Base-by-base conservation (phyloP, 2,329 filamentous ascomycete genomes). In the Davidsoniella australis region DNA sequence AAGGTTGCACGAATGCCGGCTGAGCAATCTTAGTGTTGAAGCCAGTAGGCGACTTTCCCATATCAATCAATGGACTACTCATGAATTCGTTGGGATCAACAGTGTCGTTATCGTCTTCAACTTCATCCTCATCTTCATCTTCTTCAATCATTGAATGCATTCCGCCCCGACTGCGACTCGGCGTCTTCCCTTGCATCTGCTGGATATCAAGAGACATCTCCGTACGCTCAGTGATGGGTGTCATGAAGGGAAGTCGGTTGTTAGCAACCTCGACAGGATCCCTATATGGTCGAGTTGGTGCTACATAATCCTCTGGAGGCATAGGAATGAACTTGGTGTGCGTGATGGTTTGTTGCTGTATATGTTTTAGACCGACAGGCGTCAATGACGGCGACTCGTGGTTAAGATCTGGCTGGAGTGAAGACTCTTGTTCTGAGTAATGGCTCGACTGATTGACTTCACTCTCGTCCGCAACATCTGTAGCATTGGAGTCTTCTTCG, bases 241-340 rank as follows among this genome's bases (percentile, higher is more conserved):
- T 98, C 91, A 98, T 96, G 62, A 96, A 98, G 2, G 89, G 91
- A 8, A 96, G 70, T 49, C 88, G 81, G 64, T 88, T 94, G 59
- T 95, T 93, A 53, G 87, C 86, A 63, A 81, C 72, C 61, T 87
- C 75, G 36, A 68, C 74, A 59, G 85, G 77, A 63, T 94, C 84
- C 60, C 87, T 80, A 70, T 82, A 94, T 52, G 85, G 83, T 44
- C 80, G 75, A 50, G 75, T 82, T 16, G 85, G 82, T 41, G 85
- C 77, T 56, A 88, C 78, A 61, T 87, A 94, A 62, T 93, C 85
- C 60, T 94, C 85, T 0, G 87, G 87, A 1, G 83, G 82, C 36
- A 89, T 72, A 1, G 85, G 85, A 16, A 91, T 72, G 58, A 85
- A 94, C n/a, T 68, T 67, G 1, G 74, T 80, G 58, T 73, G 75